Conservation (phyloP, 2,329 filamentous ascomycete species). For the Penicillium brasilianum region DNA sequence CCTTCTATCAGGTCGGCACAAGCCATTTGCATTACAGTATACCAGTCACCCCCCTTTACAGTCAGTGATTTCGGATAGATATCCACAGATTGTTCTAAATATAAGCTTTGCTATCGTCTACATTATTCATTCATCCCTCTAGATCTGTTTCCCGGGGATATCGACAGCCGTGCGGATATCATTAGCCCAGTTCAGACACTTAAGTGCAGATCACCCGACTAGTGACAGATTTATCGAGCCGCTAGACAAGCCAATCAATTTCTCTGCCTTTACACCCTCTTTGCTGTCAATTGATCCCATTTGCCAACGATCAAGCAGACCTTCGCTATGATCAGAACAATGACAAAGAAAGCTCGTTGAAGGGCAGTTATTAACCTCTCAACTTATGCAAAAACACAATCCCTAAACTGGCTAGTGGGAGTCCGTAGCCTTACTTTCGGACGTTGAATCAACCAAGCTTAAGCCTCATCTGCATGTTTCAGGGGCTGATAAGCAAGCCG, state of each 20-base stretch:
- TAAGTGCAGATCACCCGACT: conserved; percentile 1
- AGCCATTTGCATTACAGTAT: neutral
- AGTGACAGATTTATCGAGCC: conserved; percentile 2
- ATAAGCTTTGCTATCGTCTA: neutral
- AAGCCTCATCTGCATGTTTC: conserved; percentile 8
- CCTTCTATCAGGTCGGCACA: too few species aligned
- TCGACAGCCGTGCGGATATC: neutral
- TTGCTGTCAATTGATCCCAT: neutral
- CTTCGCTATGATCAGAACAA: neutral
- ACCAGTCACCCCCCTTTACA: neutral
- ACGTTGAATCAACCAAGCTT: conserved; percentile 1
- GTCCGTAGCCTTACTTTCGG: neutral
- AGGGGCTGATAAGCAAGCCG: neutral
- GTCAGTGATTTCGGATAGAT: neutral
- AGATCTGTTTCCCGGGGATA: neutral
- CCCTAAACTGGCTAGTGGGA: neutral
- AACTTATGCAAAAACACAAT: neutral
- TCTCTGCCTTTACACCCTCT: neutral
- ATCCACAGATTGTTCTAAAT: neutral
- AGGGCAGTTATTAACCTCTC: neutral
- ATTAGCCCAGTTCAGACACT: neutral
- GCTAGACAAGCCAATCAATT: neutral
- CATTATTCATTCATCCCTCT: neutral
- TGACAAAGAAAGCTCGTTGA: neutral
- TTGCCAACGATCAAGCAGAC: neutral